Base-by-base conservation (phyloP, 257 asterid genomes). In the Capsicum pubescens region DNA sequence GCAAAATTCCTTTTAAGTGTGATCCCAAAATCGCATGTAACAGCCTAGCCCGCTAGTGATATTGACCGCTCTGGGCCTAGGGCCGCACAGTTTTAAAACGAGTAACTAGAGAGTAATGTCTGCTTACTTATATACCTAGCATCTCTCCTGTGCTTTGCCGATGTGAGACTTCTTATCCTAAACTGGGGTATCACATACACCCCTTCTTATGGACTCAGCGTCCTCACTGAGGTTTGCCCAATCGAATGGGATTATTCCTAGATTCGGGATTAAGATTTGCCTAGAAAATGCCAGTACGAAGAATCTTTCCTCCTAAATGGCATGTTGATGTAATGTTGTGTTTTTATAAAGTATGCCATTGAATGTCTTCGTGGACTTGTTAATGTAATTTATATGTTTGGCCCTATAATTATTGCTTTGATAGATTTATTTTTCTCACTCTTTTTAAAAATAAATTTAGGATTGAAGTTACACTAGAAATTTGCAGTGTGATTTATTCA, bases 401-500 rank as follows among this genome's bases (percentile, higher is more conserved):
- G 15, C 81, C 12, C 13, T 7, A 52, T 21, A 76, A 76, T 52
- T 52, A 55, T 76, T 26, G 48, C 8, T 26, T 84, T 84, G 12
- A 79, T 26, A 71, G 64, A 70, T 86, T 72, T 58, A 54, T 82
- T 54, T 46, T 19, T 17, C 36, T 32, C 63, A 68, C 17, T 48
- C n/a, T 82, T 84, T 46, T 72, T 72, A 6, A 12, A 72, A 12
- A 21, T 79, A 81, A 52, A 39, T 39, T 26, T 36, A 10, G 9
- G 60, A 76, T 64, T 35, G 39, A 52, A 86, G 64, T 68, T 68
- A 81, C 55, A 59, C 42, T 59, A 82, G 32, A n/a, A 52, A 69
- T 76, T 42, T 46, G 19, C 84, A 84, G 58, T 79, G 83, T 78
- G 84, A 79, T 59, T 84, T 86, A 26, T 52, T 8, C 44, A 7